phyloP scores from a whole-genome alignment of 495 filamentous ascomycete species.

The Hypoxylon fragiforme region DNA sequence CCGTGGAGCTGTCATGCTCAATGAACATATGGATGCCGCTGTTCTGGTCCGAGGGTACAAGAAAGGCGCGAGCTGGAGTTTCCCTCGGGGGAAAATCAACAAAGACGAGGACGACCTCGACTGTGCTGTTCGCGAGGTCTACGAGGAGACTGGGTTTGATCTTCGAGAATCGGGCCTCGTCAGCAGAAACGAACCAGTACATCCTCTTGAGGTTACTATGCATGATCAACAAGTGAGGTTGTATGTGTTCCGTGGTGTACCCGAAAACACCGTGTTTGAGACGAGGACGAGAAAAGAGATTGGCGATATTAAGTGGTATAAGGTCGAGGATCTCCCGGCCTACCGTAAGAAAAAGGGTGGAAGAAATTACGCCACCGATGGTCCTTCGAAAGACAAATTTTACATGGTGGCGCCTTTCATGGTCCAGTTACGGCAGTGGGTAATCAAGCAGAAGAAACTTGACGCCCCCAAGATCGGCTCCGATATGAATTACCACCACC shows the following conservation, averaged over 20 bases:
- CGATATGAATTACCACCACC: constrained; percentile 18
- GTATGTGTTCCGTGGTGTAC: constrained; percentile 86
- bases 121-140: constrained; percentile 90
- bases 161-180: constrained; percentile 72
- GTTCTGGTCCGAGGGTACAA: constrained; percentile 97
- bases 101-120: constrained; percentile 90
- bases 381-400: constrained; percentile 78
- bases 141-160: constrained; percentile 94
- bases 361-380: constrained; percentile 56
- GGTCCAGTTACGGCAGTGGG: constrained; percentile 85
- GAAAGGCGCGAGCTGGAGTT: constrained; percentile 94
- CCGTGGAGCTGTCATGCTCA: constrained; percentile 88
- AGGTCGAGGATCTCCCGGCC: constrained; percentile 81
- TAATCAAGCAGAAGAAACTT: constrained; percentile 74
- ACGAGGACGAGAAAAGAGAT: constrained; percentile 95
- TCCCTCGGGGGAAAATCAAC: constrained; percentile 95
- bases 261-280: constrained; percentile 82
- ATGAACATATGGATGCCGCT: constrained; percentile 85
- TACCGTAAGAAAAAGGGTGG: constrained; percentile 64
- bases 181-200: constrained; percentile 65
- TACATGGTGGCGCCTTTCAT: constrained; percentile 98
- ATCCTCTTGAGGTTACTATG: constrained; percentile 84
- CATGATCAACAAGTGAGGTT: constrained; percentile 88
- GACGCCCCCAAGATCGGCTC: constrained; percentile 50
- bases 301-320: constrained; percentile 93